A percentile compares a stretch with the other conserved stretches of the same genome.
phyloP scores from a whole-genome alignment of 345 rosid genomes.

The Citrus cavaleriei region DNA sequence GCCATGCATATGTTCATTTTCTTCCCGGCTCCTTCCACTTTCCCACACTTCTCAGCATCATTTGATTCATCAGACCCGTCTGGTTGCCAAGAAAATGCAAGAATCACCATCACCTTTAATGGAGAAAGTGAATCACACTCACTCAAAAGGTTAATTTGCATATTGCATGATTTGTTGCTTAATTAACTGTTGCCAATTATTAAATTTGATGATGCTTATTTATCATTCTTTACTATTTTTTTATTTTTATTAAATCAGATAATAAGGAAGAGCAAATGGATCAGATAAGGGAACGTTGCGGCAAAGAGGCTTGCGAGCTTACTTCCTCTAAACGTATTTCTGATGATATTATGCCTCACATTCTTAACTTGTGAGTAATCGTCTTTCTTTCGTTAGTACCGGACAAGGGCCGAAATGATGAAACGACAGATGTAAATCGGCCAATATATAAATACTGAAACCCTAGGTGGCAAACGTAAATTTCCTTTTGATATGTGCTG shows the following conservation, averaged over 20 bases:
- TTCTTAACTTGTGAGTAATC: conserved; percentile 65
- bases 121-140: neutral
- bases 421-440: too few species aligned
- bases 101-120: neutral
- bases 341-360: conserved; percentile 63
- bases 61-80: neutral
- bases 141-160: conserved; percentile 1
- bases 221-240: neutral
- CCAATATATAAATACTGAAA: too few species aligned
- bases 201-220: neutral
- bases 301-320: conserved; percentile 51
- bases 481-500: too few species aligned
- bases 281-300: conserved; percentile 33
- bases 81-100: neutral
- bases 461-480: too few species aligned
- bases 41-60: neutral
- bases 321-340: conserved; percentile 8
- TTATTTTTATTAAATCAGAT: too few species aligned
- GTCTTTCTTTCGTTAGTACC: too few species aligned
- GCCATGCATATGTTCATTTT: neutral
- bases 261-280: conserved; percentile 22
- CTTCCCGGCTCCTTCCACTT: neutral
- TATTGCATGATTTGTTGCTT: neutral
- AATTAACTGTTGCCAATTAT: neutral
- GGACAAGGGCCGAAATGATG: too few species aligned